These are phyloP conservation scores for Babesia caballi DNA, from an alignment of 169 alveolate genomes.

Conservation along the genomic window DNA sequence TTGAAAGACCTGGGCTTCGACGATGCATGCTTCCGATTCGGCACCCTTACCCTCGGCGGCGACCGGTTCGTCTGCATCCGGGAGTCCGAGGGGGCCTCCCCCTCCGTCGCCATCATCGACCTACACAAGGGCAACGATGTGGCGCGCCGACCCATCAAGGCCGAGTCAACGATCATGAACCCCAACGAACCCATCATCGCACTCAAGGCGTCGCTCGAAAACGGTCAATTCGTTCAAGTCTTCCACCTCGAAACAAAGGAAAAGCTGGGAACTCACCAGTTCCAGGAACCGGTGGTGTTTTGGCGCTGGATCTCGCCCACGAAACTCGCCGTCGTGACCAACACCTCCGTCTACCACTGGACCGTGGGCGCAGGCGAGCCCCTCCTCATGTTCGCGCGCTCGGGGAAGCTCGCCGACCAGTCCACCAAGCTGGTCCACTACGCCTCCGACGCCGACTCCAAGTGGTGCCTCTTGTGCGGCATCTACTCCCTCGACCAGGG, in stretches of 20 bases:
- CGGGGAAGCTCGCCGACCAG: slow-evolving; percentile 81
- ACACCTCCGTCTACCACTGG: slow-evolving; percentile 90
- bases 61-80: slow-evolving; percentile 87
- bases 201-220: slow-evolving; percentile 84
- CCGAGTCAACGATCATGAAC: slow-evolving; percentile 95
- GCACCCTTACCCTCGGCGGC: slow-evolving; percentile 86
- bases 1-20: slow-evolving; percentile 81
- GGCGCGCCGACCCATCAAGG: slow-evolving; percentile 93
- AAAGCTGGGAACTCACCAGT: slow-evolving; percentile 88
- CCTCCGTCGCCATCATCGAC: slow-evolving; percentile 82
- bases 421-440: slow-evolving; percentile 90
- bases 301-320: slow-evolving; percentile 92
- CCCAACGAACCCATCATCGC: slow-evolving; percentile 93
- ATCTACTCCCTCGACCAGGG: slow-evolving; percentile 87
- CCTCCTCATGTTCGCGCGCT: slow-evolving; percentile 84
- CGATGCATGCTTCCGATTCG: slow-evolving; percentile 84
- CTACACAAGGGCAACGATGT: slow-evolving; percentile 75
- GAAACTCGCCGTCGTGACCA: slow-evolving; percentile 90
- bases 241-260: slow-evolving; percentile 91
- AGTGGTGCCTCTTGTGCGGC: slow-evolving; percentile 94
- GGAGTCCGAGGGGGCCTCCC: slow-evolving; percentile 84
- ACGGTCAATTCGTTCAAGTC: slow-evolving; percentile 54
- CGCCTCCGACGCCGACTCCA: slow-evolving; percentile 81
- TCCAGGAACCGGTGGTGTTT: slow-evolving; percentile 87
- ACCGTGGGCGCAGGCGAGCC: slow-evolving; percentile 78